phyloP scores from a whole-genome alignment of 495 filamentous ascomycete genomes.

The Penicillium atrosanguineum region DNA sequence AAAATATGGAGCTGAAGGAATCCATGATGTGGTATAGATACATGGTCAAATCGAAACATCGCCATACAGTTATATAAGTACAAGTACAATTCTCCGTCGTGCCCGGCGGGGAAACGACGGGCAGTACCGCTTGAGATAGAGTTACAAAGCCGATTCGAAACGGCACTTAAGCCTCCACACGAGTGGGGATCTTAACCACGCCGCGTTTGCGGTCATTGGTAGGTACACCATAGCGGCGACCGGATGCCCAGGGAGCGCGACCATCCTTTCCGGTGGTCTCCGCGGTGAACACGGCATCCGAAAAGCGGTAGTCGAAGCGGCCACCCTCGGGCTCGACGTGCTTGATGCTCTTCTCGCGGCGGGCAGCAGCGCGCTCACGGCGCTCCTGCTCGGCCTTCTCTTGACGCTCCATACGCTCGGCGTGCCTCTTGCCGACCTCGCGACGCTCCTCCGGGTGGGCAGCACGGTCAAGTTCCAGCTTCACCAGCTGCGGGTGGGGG shows the following conservation, averaged over 20 bases:
- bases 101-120: neutral
- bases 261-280: slow-evolving; percentile 62
- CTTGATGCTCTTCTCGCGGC: slow-evolving; percentile 35
- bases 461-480: slow-evolving; percentile 48
- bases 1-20: slow-evolving; percentile 8
- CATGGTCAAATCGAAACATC: slow-evolving; percentile 20
- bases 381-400: slow-evolving; percentile 37
- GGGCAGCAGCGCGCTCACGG: slow-evolving; percentile 37
- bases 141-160: slow-evolving; percentile 5
- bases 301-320: slow-evolving; percentile 80
- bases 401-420: slow-evolving; percentile 43
- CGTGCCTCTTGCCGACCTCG: slow-evolving; percentile 38
- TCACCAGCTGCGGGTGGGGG: slow-evolving; percentile 81
- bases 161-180: slow-evolving; percentile 47
- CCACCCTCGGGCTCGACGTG: slow-evolving; percentile 50
- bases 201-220: slow-evolving; percentile 70
- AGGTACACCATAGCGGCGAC: slow-evolving; percentile 68
- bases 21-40: slow-evolving; percentile 30
- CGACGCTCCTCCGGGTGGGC: slow-evolving; percentile 26
- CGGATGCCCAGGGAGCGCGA: slow-evolving; percentile 52
- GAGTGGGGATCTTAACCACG: slow-evolving; percentile 68
- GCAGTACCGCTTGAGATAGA: neutral
- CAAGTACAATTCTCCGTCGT: slow-evolving; percentile 18
- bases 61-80: slow-evolving; percentile 27
- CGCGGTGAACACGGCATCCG: slow-evolving; percentile 55